Evolutionary conservation across 805 yeast genomes (phyloP).

Genomic region (Saccharomycopsis selenospora): DNA sequence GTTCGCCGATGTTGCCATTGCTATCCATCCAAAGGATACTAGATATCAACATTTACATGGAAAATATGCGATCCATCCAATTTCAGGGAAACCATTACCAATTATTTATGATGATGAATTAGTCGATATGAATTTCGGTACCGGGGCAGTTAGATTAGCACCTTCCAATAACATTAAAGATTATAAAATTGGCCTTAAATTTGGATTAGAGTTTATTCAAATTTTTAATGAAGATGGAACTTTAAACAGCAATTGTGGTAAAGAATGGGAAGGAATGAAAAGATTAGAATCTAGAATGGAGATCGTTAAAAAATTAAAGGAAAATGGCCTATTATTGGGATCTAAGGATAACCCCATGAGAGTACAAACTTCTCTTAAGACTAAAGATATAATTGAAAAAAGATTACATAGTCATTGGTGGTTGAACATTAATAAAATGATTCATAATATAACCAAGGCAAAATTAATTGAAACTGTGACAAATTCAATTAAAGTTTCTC

Average conservation of each 20-base stretch:
- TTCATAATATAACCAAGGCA: not conserved
- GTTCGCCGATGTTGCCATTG: constrained; percentile 96
- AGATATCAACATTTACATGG: constrained; percentile 84
- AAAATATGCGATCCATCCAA: constrained; percentile 91
- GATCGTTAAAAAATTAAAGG: constrained; percentile 74
- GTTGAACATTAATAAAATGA: constrained; percentile 52
- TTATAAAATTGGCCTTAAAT: constrained; percentile 92
- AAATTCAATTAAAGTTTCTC: constrained; percentile 1
- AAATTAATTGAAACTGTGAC: not conserved
- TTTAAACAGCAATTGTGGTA: constrained; percentile 88
- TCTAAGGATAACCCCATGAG: constrained; percentile 95
- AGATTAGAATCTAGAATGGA: constrained; percentile 86
- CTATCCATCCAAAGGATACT: constrained; percentile 91
- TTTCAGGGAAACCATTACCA: constrained; percentile 76
- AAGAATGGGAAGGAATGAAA: constrained; percentile 73
- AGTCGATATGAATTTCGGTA: constrained; percentile 98
- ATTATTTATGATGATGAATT: constrained; percentile 85
- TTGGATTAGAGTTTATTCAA: constrained; percentile 77
- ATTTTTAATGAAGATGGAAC: constrained; percentile 88
- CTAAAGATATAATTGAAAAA: constrained; percentile 96
- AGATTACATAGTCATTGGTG: constrained; percentile 98
- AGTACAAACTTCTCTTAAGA: constrained; percentile 87
- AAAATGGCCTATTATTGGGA: constrained; percentile 64
- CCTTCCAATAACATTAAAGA: constrained; percentile 98
- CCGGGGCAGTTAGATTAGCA: constrained; percentile 98